Percentiles rank a stretch among this genome's conserved stretches.
Evolutionary conservation across 192 early-diverging fungal species (phyloP).

Genomic region (Gonapodya sp.): DNA sequence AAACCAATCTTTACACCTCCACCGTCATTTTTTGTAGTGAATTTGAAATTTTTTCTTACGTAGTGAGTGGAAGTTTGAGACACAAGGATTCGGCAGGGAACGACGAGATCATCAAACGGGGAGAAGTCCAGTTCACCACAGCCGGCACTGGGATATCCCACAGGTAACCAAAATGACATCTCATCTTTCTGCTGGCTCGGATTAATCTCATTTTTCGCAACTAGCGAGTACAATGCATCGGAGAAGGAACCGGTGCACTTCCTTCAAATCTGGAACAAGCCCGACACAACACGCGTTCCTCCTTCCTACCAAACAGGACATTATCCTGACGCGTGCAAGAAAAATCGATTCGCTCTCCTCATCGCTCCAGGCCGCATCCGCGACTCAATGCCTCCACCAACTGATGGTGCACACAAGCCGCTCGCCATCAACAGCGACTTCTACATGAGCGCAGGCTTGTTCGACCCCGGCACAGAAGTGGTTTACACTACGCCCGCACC

Average conservation of each 20-base stretch:
- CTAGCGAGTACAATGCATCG: conserved; percentile 23
- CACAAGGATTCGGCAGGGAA: conserved; percentile 37
- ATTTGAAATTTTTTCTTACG: conserved; percentile 34
- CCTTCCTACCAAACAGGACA: conserved; percentile 15
- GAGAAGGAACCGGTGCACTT: conserved; percentile 18
- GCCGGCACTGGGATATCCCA: conserved; percentile 33
- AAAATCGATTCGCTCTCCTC: conserved; percentile 11
- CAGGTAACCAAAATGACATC: not conserved
- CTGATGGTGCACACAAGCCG: not conserved
- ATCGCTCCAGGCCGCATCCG: conserved; percentile 9
- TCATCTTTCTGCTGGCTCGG: not conserved
- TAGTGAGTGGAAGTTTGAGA: conserved; percentile 26
- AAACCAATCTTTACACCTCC: not conserved
- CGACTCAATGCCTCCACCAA: not conserved
- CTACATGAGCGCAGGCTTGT: not conserved
- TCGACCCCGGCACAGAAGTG: not conserved
- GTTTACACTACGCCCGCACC: not conserved
- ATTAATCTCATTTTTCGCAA: not conserved
- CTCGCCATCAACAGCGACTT: not conserved
- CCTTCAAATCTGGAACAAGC: conserved; percentile 26
- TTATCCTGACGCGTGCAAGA: conserved; percentile 16
- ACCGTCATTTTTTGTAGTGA: not conserved
- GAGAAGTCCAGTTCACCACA: conserved; percentile 30
- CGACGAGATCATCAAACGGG: conserved; percentile 22
- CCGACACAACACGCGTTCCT: not conserved